Percentiles rank a stretch among this genome's conserved stretches.
phyloP scores from a whole-genome alignment of 129 eudicot species.

The Tanacetum coccineum region DNA sequence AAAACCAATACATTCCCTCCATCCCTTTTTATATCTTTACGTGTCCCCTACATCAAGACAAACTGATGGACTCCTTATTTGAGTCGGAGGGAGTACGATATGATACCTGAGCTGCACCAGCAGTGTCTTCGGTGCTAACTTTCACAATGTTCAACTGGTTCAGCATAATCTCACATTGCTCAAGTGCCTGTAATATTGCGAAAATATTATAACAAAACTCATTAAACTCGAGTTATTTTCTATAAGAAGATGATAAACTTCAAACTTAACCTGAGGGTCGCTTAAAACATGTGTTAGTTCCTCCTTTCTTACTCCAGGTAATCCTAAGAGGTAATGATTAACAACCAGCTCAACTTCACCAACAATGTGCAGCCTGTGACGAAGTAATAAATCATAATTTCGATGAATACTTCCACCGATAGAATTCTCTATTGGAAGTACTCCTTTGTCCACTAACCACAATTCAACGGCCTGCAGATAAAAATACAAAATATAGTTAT shows the following conservation, averaged over 20 bases:
- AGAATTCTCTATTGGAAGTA: conserved; percentile 1
- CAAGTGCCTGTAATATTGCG: neutral
- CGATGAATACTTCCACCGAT: neutral
- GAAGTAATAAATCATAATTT: conserved; percentile 2
- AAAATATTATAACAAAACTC: too few species aligned
- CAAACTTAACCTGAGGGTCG: conserved; percentile 1
- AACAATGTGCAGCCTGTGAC: conserved; percentile 10
- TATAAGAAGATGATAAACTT: neutral
- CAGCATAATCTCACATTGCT: conserved; percentile 1
- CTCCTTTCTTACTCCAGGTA: neutral
- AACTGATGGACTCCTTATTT: neutral
- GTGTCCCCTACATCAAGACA: neutral
- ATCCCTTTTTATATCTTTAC: neutral
- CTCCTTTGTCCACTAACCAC: conserved; percentile 15
- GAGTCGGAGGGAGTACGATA: neutral
- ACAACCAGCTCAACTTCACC: neutral
- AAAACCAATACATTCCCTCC: neutral
- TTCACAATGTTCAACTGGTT: neutral
- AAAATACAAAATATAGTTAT: neutral
- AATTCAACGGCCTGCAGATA: neutral
- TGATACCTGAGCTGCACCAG: conserved; percentile 7
- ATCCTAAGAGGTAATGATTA: conserved; percentile 3
- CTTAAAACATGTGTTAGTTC: neutral
- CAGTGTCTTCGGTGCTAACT: conserved; percentile 2
- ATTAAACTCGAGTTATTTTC: too few species aligned